phyloP scores from a whole-genome alignment of 805 yeast genomes.

The Candida hungchunana region DNA sequence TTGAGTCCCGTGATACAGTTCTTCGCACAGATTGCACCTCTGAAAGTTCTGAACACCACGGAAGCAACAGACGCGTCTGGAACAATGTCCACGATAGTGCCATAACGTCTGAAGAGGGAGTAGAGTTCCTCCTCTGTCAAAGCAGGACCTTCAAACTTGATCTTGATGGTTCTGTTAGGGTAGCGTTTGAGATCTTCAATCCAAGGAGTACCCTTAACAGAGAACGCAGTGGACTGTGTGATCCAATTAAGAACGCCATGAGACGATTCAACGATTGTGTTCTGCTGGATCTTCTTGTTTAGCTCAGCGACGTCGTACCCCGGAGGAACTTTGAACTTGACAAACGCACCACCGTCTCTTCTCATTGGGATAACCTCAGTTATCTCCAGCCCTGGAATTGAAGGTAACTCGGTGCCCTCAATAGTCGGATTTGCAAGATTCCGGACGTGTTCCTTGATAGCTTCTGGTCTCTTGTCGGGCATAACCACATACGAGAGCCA shows the following conservation, averaged over 20 bases:
- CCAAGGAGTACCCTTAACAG: conserved; percentile 94
- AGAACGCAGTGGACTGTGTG: conserved; percentile 52
- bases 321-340: conserved; percentile 62
- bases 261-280: conserved; percentile 37
- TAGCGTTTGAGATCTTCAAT: conserved; percentile 84
- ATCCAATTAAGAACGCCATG: conserved; percentile 36
- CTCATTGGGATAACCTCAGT: conserved; percentile 62
- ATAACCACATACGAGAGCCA: conserved; percentile 37
- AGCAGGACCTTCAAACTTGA: conserved; percentile 72
- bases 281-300: conserved; percentile 46
- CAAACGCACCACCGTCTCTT: conserved; percentile 94
- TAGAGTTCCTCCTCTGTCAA: conserved; percentile 80
- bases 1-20: conserved; percentile 84
- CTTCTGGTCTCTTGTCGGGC: conserved; percentile 33
- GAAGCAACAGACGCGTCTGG: conserved; percentile 48
- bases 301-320: conserved; percentile 46
- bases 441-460: conserved; percentile 36
- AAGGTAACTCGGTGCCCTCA: conserved; percentile 21
- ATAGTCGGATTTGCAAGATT: conserved; percentile 35
- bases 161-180: conserved; percentile 60
- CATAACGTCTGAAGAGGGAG: conserved; percentile 81
- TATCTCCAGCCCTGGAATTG: conserved; percentile 42
- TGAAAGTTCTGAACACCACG: conserved; percentile 50
- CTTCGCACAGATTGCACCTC: conserved; percentile 80
- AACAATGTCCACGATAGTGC: conserved; percentile 68